These are phyloP conservation scores for Moesziomyces sp. DNA, from an alignment of 1,284 basidiomycete genomes.

Conservation along the genomic window DNA sequence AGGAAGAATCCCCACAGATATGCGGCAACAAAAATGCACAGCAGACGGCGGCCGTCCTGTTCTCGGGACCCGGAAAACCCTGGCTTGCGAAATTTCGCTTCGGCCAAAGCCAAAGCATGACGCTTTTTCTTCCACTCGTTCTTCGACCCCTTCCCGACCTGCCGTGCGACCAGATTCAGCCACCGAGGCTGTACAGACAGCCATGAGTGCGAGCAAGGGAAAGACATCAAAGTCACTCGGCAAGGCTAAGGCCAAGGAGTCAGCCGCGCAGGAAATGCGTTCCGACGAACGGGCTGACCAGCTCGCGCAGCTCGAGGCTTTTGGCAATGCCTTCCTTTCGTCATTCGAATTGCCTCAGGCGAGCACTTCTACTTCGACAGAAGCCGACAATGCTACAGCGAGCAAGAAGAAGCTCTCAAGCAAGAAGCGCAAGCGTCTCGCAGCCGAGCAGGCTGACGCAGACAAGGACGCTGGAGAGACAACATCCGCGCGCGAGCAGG, in stretches of 20 bases:
- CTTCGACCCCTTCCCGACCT: not conserved
- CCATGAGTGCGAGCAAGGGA: slow-evolving; percentile 8
- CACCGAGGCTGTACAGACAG: not conserved
- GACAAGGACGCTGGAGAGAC: not conserved
- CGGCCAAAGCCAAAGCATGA: not conserved
- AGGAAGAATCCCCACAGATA: slow-evolving; percentile 1
- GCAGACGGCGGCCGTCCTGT: not conserved
- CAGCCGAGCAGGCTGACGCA: slow-evolving; percentile 11
- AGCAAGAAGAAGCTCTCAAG: slow-evolving; percentile 21
- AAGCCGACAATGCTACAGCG: not conserved
- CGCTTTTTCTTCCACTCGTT: slow-evolving; percentile 14
- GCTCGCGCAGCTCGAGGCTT: slow-evolving; percentile 42
- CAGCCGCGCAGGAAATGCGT: not conserved
- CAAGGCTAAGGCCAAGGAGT: slow-evolving; percentile 12
- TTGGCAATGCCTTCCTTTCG: slow-evolving; percentile 42
- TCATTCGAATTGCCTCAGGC: slow-evolving; percentile 27
- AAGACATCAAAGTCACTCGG: slow-evolving; percentile 1
- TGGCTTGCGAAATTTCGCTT: slow-evolving; percentile 9
- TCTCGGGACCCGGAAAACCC: slow-evolving; percentile 39
- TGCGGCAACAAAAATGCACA: slow-evolving; percentile 3
- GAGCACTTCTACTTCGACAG: not conserved
- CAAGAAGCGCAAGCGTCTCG: slow-evolving; percentile 38
- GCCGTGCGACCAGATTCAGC: not conserved
- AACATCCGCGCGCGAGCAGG: slow-evolving; percentile 10
- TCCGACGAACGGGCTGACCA: slow-evolving; percentile 10